Base-by-base conservation (phyloP, 495 filamentous ascomycete species). In the Glutinoglossum americanum region DNA sequence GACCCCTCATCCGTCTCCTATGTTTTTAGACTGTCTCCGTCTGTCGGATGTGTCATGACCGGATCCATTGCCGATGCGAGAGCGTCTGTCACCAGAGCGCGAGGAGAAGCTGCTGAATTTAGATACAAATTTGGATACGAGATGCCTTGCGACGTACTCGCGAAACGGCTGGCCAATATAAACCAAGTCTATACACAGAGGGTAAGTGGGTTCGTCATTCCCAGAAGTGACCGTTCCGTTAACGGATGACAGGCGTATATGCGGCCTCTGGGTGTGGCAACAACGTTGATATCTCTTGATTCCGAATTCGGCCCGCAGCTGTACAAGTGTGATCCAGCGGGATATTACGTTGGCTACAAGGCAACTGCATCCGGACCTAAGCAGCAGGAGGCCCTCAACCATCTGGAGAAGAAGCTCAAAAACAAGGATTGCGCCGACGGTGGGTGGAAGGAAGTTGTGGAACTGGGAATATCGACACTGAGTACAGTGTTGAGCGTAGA, bases 351-450 rank as follows among this genome's bases (percentile, higher is more conserved):
- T 56, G 92, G 92, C 54, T 98, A 94, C 80, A 98, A 97, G 75
- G 92, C 87, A 56, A 96, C 92, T 10, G 87, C 92, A 49, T 89
- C 92, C 1, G 92, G 92, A 5, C 92, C 92, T 53, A 98, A 98
- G 73, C 87, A 94, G 67, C 92, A 98, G 69, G 92, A 98, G 76
- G 92, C 92, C 62, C 80, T 95, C 66, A 98, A 97, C 68, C 83
- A 89, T 66, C 75, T 98, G 55, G 92, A 98, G 80, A 96, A 96
- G 84, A 96, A 94, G 79, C 81, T 98, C 72, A 97, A 97, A 80
- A 94, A 94, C 81, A 95, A 94, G 83, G 89, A 97, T 69, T 78
- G 77, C 65, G 92, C 92, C 30, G 81, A 87, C 8, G 92, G 92
- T 59, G 83, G 73, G 70, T 97, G 93, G 93, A 85, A 96, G 73